Percentiles rank a stretch among this genome's conserved stretches.
phyloP scores from a whole-genome alignment of 768 basidiomycete species.

The Crepidotus variabilis region DNA sequence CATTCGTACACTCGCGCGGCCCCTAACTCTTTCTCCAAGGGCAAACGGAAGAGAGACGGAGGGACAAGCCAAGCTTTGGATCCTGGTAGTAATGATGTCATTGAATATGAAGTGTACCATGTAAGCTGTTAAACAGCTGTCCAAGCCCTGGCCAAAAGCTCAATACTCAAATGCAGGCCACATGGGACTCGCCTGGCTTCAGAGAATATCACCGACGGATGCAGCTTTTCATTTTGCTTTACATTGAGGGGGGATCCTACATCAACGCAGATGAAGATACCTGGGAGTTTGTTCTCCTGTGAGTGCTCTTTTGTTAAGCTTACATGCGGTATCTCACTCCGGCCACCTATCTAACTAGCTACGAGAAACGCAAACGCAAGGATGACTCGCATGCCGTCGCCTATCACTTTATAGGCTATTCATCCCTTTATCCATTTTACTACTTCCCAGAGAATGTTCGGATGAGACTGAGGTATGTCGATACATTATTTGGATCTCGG shows the following conservation, averaged over 20 bases:
- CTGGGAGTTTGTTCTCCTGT: conserved; percentile 94
- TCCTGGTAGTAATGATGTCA: conserved; percentile 51
- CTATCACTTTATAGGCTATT: conserved; percentile 94
- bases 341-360: conserved; percentile 40
- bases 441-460: conserved; percentile 90
- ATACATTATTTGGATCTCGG: background rate
- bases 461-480: conserved; percentile 73
- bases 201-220: conserved; percentile 86
- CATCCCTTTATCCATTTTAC: conserved; percentile 93
- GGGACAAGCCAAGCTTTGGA: conserved; percentile 29
- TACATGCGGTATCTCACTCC: no score
- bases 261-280: conserved; percentile 90
- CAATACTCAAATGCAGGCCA: conserved; percentile 47
- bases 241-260: conserved; percentile 94
- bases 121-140: conserved; percentile 39
- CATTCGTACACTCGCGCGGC: conserved; percentile 69
- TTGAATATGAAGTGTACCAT: conserved; percentile 90
- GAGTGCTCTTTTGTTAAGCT: conserved; percentile 25
- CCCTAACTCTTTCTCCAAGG: conserved; percentile 31
- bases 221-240: conserved; percentile 92
- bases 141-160: background rate
- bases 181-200: conserved; percentile 85
- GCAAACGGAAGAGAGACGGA: conserved; percentile 53
- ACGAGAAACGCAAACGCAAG: conserved; percentile 74
- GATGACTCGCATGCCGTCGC: conserved; percentile 44